These are phyloP conservation scores for Cynara cardunculus DNA, from an alignment of 129 eudicot species.

Conservation along the genomic window DNA sequence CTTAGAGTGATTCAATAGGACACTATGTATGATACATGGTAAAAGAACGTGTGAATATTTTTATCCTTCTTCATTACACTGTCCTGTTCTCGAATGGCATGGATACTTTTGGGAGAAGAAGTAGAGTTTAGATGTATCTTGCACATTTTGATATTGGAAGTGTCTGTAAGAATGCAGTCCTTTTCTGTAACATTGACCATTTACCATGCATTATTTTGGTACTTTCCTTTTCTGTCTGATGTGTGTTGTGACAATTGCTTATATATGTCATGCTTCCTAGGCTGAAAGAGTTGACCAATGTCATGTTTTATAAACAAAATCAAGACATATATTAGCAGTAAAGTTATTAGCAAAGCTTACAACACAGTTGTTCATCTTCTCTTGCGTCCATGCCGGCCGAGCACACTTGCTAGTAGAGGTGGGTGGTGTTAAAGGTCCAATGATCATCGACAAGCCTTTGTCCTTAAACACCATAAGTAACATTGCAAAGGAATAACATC, in stretches of 20 bases:
- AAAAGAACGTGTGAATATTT: background rate
- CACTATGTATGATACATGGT: background rate
- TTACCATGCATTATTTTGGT: background rate
- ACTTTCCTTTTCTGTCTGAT: background rate
- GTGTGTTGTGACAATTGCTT: background rate
- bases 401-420: background rate
- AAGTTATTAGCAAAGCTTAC: background rate
- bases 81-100: background rate
- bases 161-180: background rate
- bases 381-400: background rate
- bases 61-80: background rate
- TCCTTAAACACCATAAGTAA: background rate
- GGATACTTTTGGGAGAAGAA: background rate
- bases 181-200: background rate
- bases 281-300: background rate
- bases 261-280: background rate
- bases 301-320: background rate
- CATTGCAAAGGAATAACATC: background rate
- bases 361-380: background rate
- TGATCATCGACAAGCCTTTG: background rate
- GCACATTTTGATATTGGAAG: background rate
- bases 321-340: background rate
- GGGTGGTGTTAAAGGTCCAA: background rate
- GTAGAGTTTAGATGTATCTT: background rate
- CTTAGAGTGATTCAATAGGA: background rate